Evolutionary conservation across 805 yeast species (phyloP), one percentile per base, ranked within the genome.

Genomic region (Saturnispora mendoncae): DNA sequence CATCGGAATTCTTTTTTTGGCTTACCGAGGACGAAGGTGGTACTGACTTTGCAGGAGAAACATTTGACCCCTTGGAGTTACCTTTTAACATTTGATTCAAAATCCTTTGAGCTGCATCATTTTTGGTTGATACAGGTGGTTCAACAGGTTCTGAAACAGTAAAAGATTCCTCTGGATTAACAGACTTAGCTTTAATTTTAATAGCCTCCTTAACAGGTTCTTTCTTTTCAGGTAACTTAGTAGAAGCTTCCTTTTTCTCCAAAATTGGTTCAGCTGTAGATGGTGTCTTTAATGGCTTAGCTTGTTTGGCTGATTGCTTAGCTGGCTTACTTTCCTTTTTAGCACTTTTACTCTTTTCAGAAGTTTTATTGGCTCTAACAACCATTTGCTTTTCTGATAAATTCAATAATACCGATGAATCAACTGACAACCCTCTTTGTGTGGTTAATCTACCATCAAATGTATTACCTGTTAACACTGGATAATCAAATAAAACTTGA

Each of bases 371-470:
- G 3, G 87, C 75, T 51, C 83, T 88, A 58, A 72, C 84, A 30
- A 84, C 76, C 52, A 84, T 74, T 58, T 90, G 95, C 47, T 73
- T 74, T 52, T 75, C 64, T 4, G 90, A 69, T 38, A 90, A 55
- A 57, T 92, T 92, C 62, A 92, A 69, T 27, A 92, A 78, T 41
- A 84, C 70, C 0, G 90, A 77, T 0, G 94, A 78, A 48, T 84
- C 94, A 41, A 92, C 75, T 19, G 82, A 76, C 50, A 86, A 62
- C 15, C 97, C 98, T 55, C 98, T 78, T 52, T 78, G 82, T 4
- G 90, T 73, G 39, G 63, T 64, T 52, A 87, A 68, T 57, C 84
- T 76, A 4, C 94, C 95, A 50, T 78, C 84, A 64, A 92, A 69
- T 20, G 72, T 76, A 56, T 78, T 80, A 52, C 97, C 97, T 36